Evolutionary conservation across 495 filamentous ascomycete species (phyloP).

Genomic region (Tuber indicum): DNA sequence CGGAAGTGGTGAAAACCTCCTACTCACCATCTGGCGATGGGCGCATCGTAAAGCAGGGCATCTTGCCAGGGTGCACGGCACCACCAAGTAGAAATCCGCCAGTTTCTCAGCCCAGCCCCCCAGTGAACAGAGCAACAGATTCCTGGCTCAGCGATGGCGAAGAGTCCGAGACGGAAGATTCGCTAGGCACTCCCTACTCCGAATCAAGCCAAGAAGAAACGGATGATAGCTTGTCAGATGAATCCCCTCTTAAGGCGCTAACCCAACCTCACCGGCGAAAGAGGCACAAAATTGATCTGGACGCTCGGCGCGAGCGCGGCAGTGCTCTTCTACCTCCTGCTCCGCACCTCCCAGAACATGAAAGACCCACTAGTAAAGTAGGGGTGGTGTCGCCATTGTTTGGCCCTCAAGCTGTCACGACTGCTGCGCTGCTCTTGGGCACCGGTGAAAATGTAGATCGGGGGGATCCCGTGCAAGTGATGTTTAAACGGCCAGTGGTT

Average conservation of each 20-base stretch:
- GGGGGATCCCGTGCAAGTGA: neutral
- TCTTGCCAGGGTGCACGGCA: neutral
- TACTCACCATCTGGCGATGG: neutral
- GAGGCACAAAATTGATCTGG: neutral
- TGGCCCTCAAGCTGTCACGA: neutral
- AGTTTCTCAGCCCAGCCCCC: neutral
- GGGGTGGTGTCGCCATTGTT: neutral
- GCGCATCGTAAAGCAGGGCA: neutral
- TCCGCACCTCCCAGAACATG: neutral
- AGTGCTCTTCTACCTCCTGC: neutral
- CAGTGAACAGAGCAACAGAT: neutral
- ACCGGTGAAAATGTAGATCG: neutral
- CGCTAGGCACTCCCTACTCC: neutral
- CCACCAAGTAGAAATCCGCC: neutral
- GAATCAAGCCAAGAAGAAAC: neutral
- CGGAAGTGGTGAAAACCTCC: neutral
- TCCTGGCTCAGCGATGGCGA: neutral
- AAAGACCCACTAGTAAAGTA: neutral
- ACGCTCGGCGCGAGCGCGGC: neutral
- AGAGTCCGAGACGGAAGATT: neutral
- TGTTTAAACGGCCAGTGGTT: neutral
- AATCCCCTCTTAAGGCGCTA: neutral
- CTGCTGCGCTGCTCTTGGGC: neutral
- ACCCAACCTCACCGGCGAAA: neutral
- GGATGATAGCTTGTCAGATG: neutral